Evolutionary conservation across 2,329 filamentous ascomycete genomes (phyloP).

Genomic region (Colletotrichum shisoi): DNA sequence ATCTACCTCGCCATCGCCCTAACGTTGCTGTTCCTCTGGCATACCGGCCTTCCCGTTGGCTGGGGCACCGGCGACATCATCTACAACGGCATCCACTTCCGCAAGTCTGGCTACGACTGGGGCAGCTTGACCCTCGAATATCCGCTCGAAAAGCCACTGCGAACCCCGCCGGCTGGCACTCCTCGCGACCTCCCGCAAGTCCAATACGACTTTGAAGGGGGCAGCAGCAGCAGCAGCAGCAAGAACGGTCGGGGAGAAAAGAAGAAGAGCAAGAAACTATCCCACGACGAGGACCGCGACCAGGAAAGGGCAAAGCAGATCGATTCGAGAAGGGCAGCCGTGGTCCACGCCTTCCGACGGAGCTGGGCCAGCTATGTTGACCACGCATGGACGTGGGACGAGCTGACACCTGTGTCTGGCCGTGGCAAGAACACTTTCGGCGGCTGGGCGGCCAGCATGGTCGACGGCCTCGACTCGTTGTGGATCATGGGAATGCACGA

Average conservation of each 20-base stretch:
- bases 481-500: conserved; percentile 66
- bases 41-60: conserved; percentile 27
- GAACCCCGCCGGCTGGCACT: conserved; percentile 48
- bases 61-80: conserved; percentile 18
- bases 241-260: conserved; percentile 18
- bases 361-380: conserved; percentile 62
- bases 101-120: conserved; percentile 50
- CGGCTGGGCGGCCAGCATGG: conserved; percentile 66
- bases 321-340: conserved; percentile 49
- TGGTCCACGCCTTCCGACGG: conserved; percentile 53
- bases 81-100: conserved; percentile 34
- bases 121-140: conserved; percentile 47
- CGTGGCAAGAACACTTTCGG: conserved; percentile 58
- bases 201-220: conserved; percentile 45
- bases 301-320: conserved; percentile 39
- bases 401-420: conserved; percentile 61
- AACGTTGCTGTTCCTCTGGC: conserved; percentile 30
- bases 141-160: conserved; percentile 47
- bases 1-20: conserved; percentile 36
- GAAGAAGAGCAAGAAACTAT: conserved; percentile 41
- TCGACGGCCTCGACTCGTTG: conserved; percentile 67
- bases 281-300: conserved; percentile 48
- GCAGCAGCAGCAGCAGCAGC: conserved; percentile 48
- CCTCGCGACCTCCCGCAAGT: conserved; percentile 43
- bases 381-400: conserved; percentile 65